Evolutionary conservation across 768 basidiomycete genomes (phyloP).

Genomic region (Pulveroboletus sp.): DNA sequence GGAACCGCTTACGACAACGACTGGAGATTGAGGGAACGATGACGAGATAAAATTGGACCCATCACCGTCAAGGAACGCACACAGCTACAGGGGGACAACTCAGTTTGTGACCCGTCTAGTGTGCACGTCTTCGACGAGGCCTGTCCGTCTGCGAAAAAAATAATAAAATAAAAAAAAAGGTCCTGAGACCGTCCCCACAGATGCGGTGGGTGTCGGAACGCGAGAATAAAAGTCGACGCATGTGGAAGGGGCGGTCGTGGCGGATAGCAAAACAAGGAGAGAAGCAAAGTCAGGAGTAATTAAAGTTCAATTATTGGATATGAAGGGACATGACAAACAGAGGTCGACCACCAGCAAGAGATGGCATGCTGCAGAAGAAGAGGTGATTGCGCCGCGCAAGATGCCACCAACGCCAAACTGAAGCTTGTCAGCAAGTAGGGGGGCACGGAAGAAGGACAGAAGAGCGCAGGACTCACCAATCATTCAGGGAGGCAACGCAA

Average conservation of each 20-base stretch:
- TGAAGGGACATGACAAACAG: conserved; percentile 17
- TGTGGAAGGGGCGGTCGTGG: not conserved
- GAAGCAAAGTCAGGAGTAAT: conserved; percentile 1
- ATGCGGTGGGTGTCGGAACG: not conserved
- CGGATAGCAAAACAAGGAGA: conserved; percentile 2
- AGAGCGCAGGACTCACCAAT: conserved; percentile 11
- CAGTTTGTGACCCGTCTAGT: not conserved
- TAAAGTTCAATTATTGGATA: conserved; percentile 27
- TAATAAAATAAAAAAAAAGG: too few species aligned
- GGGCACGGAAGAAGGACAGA: conserved; percentile 7
- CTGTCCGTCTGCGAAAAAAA: not conserved
- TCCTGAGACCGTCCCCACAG: conserved; percentile 7
- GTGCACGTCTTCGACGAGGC: not conserved
- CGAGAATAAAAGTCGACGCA: conserved; percentile 4
- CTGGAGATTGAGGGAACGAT: conserved; percentile 13
- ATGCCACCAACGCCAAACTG: conserved; percentile 11
- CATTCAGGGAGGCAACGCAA: conserved; percentile 23
- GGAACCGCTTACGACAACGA: conserved; percentile 18
- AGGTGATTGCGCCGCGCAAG: not conserved
- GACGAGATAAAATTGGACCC: conserved; percentile 9
- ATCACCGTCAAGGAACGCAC: not conserved
- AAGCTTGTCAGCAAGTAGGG: conserved; percentile 13
- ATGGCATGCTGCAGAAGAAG: conserved; percentile 5
- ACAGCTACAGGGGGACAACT: not conserved
- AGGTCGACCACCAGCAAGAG: conserved; percentile 5